These are phyloP conservation scores for Mortierella sp. DNA, from an alignment of 371 early-diverging fungal genomes.

Conservation along the genomic window DNA sequence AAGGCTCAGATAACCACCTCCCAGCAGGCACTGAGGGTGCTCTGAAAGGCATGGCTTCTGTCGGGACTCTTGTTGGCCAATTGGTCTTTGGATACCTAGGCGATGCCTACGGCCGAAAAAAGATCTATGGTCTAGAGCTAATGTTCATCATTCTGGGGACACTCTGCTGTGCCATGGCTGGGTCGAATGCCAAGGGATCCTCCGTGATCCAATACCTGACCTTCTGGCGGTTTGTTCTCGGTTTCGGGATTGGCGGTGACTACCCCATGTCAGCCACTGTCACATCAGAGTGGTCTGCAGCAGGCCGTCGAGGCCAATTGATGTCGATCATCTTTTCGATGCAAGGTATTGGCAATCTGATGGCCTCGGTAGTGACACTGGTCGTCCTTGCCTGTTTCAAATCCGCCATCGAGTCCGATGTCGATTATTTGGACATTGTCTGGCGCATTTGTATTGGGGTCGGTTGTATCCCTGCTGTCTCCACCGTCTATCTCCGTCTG, in stretches of 20 bases:
- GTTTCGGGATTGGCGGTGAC: conserved; percentile 71
- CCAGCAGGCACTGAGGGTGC: conserved; percentile 71
- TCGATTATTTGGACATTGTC: conserved; percentile 61
- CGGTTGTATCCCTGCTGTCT: conserved; percentile 68
- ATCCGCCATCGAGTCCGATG: conserved; percentile 55
- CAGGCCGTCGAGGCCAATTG: conserved; percentile 67
- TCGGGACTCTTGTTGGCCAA: conserved; percentile 84
- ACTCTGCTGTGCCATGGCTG: conserved; percentile 66
- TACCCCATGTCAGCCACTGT: conserved; percentile 72
- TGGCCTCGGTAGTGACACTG: conserved; percentile 62
- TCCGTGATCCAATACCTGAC: conserved; percentile 62
- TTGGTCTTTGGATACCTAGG: conserved; percentile 84
- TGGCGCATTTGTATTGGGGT: conserved; percentile 76
- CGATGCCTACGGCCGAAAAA: conserved; percentile 81
- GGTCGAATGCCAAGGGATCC: conserved; percentile 58
- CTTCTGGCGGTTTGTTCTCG: conserved; percentile 72
- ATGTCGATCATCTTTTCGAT: conserved; percentile 72
- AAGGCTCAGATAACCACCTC: conserved; percentile 47
- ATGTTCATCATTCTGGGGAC: conserved; percentile 61
- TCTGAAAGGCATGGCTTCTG: conserved; percentile 80
- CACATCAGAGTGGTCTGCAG: conserved; percentile 70
- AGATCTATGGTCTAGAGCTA: conserved; percentile 70
- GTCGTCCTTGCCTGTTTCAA: conserved; percentile 62
- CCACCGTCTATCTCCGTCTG: conserved; percentile 70
- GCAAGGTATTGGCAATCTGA: conserved; percentile 76